phyloP scores from a whole-genome alignment of 768 basidiomycete genomes.

The Arthromyces matolae region DNA sequence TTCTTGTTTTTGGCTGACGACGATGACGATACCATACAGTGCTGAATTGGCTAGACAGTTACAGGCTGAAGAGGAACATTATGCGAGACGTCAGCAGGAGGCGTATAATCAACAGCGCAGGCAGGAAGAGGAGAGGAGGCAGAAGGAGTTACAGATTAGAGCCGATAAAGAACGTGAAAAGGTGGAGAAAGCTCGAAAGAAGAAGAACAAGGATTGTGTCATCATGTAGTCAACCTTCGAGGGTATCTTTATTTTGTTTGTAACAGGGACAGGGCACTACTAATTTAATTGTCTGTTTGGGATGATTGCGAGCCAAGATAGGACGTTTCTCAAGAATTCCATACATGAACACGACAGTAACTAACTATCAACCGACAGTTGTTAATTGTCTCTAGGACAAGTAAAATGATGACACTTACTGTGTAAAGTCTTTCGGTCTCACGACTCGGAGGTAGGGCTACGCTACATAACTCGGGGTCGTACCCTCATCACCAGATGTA shows the following conservation, averaged over 20 bases:
- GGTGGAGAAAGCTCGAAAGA: conserved; percentile 38
- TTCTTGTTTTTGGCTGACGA: not conserved
- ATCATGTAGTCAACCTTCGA: conserved; percentile 40
- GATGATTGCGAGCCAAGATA: too few species aligned
- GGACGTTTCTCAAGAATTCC: too few species aligned
- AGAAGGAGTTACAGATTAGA: conserved; percentile 23
- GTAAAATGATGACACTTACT: too few species aligned
- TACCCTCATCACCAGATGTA: too few species aligned
- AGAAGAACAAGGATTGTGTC: conserved; percentile 51
- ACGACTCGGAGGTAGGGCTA: too few species aligned
- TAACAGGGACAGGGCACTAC: not conserved
- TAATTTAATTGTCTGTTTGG: not conserved
- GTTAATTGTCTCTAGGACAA: too few species aligned
- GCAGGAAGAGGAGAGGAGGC: conserved; percentile 21
- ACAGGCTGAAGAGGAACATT: conserved; percentile 76
- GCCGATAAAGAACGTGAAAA: conserved; percentile 27
- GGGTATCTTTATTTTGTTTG: conserved; percentile 3
- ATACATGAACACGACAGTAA: too few species aligned
- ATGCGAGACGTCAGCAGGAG: conserved; percentile 37
- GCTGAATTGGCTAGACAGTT: conserved; percentile 69
- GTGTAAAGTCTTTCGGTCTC: too few species aligned
- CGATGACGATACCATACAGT: conserved; percentile 32
- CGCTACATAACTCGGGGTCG: too few species aligned
- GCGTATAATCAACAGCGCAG: conserved; percentile 27
- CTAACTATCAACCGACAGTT: too few species aligned